Evolutionary conservation across 2,329 filamentous ascomycete genomes (phyloP), one percentile per base, ranked within the genome.

Genomic region (Claviceps maximensis): DNA sequence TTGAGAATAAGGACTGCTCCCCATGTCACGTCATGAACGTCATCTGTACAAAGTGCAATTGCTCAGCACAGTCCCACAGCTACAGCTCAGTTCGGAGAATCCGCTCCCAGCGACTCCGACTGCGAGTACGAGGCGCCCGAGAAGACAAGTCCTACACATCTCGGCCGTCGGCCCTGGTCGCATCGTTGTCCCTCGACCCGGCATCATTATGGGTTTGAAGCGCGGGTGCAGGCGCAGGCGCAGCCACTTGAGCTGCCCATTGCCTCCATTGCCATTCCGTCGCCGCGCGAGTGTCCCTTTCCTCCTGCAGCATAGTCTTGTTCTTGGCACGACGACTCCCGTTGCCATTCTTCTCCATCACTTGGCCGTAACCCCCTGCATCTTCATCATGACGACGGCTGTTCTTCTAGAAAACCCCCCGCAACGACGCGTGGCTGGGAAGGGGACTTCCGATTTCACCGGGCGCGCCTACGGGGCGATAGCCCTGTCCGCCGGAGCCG

Each of bases 371-470:
- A n/a, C 41, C 27, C 2, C 55, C 50, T 40, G 47, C 47, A 45
- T 51, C 45, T 41, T 47, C 48, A 15, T 17, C 13, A 54, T 59
- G 55, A 12, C 5, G 21, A 54, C 60, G 55, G 53, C 49, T 41
- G 15, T 48, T 55, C 55, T 55, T 55, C 67, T 70, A 70, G 57
- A 66, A 59, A 49, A 67, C 66, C 55, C 66, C 66, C 55, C 66
- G 62, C 57, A 70, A 57, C 52, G 67, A 66, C 29, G 67, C 63
- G 29, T 71, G 64, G 51, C 75, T 71, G 33, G 75, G 69, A 51
- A 82, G 67, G 2, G 84, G 84, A 62, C 84, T 87, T 45, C 83
- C 82, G 56, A 87, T 86, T 65, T 87, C 81, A 33, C 84, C 82
- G 2, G 83, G 82, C 7, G 77, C 76, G 47, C 77, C 78, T 1